phyloP scores from a whole-genome alignment of 306 rosid genomes.

The Carpinus viminea region DNA sequence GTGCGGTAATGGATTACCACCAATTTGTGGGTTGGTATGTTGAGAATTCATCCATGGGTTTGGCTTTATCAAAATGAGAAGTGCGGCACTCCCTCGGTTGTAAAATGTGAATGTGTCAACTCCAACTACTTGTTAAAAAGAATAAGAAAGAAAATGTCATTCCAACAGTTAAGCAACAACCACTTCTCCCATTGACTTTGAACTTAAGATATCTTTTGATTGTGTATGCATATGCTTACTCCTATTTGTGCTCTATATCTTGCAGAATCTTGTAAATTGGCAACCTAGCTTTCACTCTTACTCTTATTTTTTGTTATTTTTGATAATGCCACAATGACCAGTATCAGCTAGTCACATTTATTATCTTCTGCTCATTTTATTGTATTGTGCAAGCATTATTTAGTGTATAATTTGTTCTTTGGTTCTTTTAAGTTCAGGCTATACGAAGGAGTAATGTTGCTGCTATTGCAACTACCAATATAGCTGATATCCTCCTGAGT shows the following conservation, averaged over 20 bases:
- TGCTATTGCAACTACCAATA: conserved; percentile 29
- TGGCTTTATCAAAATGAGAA: neutral
- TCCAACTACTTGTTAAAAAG: neutral
- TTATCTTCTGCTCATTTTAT: neutral
- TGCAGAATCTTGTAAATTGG: conserved; percentile 11
- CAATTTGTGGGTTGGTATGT: neutral
- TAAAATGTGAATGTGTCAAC: neutral
- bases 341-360: neutral
- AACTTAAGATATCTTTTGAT: neutral
- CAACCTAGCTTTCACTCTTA: neutral
- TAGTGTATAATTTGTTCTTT: conserved; percentile 19
- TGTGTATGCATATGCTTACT: neutral
- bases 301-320: conserved; percentile 11
- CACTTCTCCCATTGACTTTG: neutral
- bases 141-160: too few species aligned
- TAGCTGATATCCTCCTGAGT: conserved; percentile 73
- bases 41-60: neutral
- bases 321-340: neutral
- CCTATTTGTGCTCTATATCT: conserved; percentile 3
- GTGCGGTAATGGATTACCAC: neutral
- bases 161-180: neutral
- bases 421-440: conserved; percentile 48
- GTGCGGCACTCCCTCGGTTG: neutral
- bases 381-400: conserved; percentile 14
- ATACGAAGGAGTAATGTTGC: conserved; percentile 55